These are phyloP conservation scores for Aeschynomene evenia DNA, from an alignment of 306 rosid genomes.

Conservation along the genomic window DNA sequence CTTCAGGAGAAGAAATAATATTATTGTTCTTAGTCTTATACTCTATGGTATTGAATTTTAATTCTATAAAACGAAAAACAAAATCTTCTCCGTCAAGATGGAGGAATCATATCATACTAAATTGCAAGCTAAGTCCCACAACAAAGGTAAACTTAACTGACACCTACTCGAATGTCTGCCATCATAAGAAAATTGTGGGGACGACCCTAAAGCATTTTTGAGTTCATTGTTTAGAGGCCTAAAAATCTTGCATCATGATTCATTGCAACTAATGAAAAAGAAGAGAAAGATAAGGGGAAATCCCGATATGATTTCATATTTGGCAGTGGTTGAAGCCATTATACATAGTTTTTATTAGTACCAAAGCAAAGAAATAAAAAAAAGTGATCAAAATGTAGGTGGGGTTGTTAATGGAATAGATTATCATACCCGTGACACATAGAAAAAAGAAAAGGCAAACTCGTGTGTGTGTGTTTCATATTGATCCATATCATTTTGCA, in stretches of 20 bases:
- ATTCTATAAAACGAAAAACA: background rate
- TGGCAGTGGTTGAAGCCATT: constrained; percentile 48
- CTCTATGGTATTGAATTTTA: background rate
- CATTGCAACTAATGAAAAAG: constrained; percentile 18
- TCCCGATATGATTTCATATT: background rate
- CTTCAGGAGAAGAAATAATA: too few species aligned
- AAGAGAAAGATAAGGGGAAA: background rate
- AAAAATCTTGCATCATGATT: constrained; percentile 30
- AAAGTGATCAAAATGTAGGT: constrained; percentile 45
- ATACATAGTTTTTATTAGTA: constrained; percentile 1
- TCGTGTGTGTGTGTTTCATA: constrained; percentile 12
- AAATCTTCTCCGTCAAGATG: constrained; percentile 20
- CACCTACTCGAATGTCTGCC: constrained; percentile 37
- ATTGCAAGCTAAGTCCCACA: constrained; percentile 34
- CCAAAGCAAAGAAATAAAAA: constrained; percentile 19
- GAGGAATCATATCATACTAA: background rate
- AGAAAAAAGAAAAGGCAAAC: background rate
- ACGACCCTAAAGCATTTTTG: background rate
- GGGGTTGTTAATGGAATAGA: constrained; percentile 40
- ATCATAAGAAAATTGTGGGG: constrained; percentile 36
- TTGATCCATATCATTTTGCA: constrained; percentile 15
- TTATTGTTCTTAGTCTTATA: too few species aligned
- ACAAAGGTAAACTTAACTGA: constrained; percentile 25
- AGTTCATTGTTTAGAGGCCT: constrained; percentile 1
- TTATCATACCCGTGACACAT: constrained; percentile 49